Percentiles rank a stretch among this genome's conserved stretches.
phyloP scores from a whole-genome alignment of 768 basidiomycete genomes.

The Trametes elegans region DNA sequence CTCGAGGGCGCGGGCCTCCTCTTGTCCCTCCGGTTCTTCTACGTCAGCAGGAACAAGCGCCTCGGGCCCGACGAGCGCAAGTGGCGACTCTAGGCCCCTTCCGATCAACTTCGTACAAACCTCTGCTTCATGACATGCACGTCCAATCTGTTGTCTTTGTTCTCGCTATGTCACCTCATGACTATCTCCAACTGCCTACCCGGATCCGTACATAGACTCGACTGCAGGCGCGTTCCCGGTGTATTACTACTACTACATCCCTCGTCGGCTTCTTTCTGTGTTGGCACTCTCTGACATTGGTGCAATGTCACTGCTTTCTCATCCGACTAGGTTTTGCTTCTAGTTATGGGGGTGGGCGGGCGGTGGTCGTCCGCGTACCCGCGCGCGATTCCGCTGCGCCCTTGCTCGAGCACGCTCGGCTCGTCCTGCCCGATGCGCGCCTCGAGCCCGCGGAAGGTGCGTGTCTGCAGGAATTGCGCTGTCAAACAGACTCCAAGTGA shows the following conservation, averaged over 20 bases:
- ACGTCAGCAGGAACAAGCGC: constrained; percentile 17
- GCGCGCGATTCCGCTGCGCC: constrained; percentile 84
- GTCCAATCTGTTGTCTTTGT: too few species aligned
- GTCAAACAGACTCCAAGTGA: neutral
- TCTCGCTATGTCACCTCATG: too few species aligned
- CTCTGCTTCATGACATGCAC: too few species aligned
- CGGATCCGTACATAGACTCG: too few species aligned
- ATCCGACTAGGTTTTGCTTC: neutral
- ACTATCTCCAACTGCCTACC: too few species aligned
- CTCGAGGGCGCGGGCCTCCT: constrained; percentile 23
- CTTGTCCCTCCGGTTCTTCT: constrained; percentile 15
- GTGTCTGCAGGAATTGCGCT: constrained; percentile 71
- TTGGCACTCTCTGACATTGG: too few species aligned
- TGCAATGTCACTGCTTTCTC: too few species aligned
- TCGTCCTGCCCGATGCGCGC: constrained; percentile 71
- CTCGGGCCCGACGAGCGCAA: constrained; percentile 13
- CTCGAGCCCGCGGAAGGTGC: constrained; percentile 83
- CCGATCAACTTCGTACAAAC: too few species aligned
- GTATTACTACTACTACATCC: too few species aligned
- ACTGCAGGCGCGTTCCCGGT: too few species aligned
- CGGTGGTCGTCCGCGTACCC: constrained; percentile 51
- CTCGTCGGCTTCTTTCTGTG: too few species aligned
- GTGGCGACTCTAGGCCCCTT: constrained; percentile 23
- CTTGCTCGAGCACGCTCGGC: constrained; percentile 84
- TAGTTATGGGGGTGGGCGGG: neutral